A percentile compares a stretch with the other conserved stretches of the same genome.
These are phyloP conservation scores for Curvularia eragrostidis DNA, from an alignment of 2,329 filamentous ascomycete genomes.

Conservation along the genomic window DNA sequence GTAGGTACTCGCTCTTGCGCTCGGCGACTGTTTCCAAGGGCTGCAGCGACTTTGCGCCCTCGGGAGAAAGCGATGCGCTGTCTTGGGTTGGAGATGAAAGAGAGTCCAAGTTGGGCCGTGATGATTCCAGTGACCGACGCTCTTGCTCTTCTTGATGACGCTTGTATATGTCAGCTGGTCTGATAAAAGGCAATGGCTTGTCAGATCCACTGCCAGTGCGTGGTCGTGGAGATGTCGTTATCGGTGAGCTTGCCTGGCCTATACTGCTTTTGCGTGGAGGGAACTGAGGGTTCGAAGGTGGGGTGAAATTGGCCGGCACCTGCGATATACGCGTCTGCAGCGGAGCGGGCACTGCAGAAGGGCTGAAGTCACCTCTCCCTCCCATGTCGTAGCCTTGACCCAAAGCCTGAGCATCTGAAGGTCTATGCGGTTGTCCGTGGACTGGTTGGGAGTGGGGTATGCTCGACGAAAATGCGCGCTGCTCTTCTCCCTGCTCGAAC, in stretches of 20 bases:
- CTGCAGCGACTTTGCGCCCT: slow-evolving; percentile 32
- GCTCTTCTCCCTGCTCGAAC: slow-evolving; percentile 63
- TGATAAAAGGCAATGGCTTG: slow-evolving; percentile 69
- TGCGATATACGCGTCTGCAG: slow-evolving; percentile 54
- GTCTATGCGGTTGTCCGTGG: slow-evolving; percentile 27
- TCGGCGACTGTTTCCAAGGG: slow-evolving; percentile 63
- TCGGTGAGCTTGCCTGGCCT: slow-evolving; percentile 50
- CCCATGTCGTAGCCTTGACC: slow-evolving; percentile 46
- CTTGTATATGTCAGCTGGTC: slow-evolving; percentile 79
- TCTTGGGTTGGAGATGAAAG: slow-evolving; percentile 40
- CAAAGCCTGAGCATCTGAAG: slow-evolving; percentile 39
- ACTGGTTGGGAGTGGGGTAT: slow-evolving; percentile 31
- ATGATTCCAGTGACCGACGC: slow-evolving; percentile 63
- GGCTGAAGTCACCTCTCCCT: slow-evolving; percentile 58
- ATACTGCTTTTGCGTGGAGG: slow-evolving; percentile 70
- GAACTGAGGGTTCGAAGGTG: slow-evolving; percentile 53
- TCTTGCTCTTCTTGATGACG: slow-evolving; percentile 71
- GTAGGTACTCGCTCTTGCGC: slow-evolving; percentile 65
- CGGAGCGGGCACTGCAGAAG: slow-evolving; percentile 60
- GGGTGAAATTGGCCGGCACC: slow-evolving; percentile 40
- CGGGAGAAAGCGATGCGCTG: slow-evolving; percentile 28
- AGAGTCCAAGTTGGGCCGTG: slow-evolving; percentile 64
- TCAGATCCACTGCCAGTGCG: slow-evolving; percentile 47
- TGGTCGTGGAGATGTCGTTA: slow-evolving; percentile 34
- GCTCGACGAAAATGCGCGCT: slow-evolving; percentile 56